Percentiles rank a stretch among this genome's conserved stretches.
phyloP scores from a whole-genome alignment of 2,329 filamentous ascomycete species.

The Fusarium pseudonygamai region DNA sequence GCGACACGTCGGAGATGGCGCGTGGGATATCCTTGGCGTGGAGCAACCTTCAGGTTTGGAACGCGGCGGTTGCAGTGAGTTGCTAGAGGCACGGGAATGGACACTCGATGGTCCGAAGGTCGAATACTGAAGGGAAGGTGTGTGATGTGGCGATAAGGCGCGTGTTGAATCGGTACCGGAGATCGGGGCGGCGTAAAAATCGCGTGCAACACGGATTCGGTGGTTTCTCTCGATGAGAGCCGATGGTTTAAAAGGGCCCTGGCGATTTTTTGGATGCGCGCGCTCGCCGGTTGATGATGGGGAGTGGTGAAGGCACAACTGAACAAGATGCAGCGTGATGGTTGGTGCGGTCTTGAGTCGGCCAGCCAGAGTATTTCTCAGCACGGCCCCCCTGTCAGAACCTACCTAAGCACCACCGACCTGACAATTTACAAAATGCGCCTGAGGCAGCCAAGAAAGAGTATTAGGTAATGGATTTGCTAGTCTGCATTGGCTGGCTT shows the following conservation, averaged over 20 bases:
- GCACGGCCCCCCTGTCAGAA: constrained; percentile 50
- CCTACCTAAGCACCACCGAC: constrained; percentile 32
- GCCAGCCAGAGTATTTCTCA: constrained; percentile 55
- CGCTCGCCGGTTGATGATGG: constrained; percentile 61
- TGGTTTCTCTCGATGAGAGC: constrained; percentile 64
- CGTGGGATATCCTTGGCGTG: constrained; percentile 40
- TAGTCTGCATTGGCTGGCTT: neutral
- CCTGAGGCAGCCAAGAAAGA: constrained; percentile 34
- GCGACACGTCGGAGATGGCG: constrained; percentile 44
- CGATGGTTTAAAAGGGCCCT: constrained; percentile 68
- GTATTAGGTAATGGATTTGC: constrained; percentile 28
- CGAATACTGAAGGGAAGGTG: constrained; percentile 53
- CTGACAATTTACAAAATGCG: constrained; percentile 29
- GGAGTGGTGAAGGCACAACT: constrained; percentile 63
- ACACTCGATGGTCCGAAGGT: constrained; percentile 40
- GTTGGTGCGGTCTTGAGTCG: constrained; percentile 54
- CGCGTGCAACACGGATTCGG: constrained; percentile 64
- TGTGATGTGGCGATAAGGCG: constrained; percentile 53
- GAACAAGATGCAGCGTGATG: constrained; percentile 61
- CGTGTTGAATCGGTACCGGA: constrained; percentile 53
- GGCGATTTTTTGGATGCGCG: constrained; percentile 72
- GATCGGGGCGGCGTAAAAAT: constrained; percentile 59
- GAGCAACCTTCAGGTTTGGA: constrained; percentile 32
- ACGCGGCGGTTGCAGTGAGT: constrained; percentile 33
- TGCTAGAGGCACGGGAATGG: constrained; percentile 33